Base-by-base conservation (phyloP, 192 early-diverging fungal species). In the Chytriomyces sp. region DNA sequence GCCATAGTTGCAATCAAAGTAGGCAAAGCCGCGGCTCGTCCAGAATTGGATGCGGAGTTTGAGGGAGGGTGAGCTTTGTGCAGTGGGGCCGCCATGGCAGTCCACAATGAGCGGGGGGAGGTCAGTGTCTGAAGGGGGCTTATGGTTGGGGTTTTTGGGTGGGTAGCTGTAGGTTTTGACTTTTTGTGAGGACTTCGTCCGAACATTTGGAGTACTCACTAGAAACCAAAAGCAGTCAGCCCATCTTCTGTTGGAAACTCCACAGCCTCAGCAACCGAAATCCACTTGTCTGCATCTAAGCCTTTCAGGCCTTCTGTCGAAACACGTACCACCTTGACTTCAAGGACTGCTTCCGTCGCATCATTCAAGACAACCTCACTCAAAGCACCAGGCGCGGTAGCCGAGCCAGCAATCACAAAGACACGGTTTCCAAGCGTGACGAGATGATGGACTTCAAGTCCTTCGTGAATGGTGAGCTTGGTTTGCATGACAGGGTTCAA, bases 1-100 rank as follows among this genome's bases (percentile, higher is more conserved):
- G 53, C 92, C 91, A 64, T 93, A 93, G 76, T 93, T 91, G 68
- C 91, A 85, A 57, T 93, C 85, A 3, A 82, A 86, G 33, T 90
- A 80, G 0, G 86, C 92, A 60, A 90, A 89, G 1, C 91, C 92
- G 36, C 92, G 89, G 14, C 88, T 86, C 1, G 91, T 93, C 84
- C 89, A 93, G 80, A 84, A 93, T 73, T 89, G 86, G 59, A 91
- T 83, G 32, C 58, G 70, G 56, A 74, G 79, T 59, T 76, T 75
- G 52, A 87, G 79, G 36, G 80, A 72, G 1, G 82, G 72, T 33
- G 55, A 32, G 0, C 77, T 75, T 0, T 77, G 72, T 0, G 65
- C 30, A 3, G 90, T 92, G 5, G 92, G 92, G 1, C 92, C 92
- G 19, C 92, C 92, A 57, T 93, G 92, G 58, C 82, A 81, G 31